These are phyloP conservation scores for Hericium alpestre DNA, from an alignment of 768 basidiomycete genomes.

Conservation along the genomic window DNA sequence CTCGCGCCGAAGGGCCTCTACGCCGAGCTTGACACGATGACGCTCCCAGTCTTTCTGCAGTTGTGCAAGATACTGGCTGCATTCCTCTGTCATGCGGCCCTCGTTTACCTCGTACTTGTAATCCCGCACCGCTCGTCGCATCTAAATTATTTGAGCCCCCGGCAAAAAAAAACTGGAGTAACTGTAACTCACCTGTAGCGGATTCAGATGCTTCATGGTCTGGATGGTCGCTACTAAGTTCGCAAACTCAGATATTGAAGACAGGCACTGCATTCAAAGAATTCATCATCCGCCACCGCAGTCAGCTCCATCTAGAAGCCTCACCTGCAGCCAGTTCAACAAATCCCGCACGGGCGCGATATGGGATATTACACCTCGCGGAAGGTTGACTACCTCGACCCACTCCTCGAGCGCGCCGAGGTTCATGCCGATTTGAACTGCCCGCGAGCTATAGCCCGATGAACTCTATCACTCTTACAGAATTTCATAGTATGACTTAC, in stretches of 20 bases:
- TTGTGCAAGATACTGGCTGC: constrained; percentile 86
- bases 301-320: not conserved
- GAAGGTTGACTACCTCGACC: constrained; percentile 73
- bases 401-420: constrained; percentile 82
- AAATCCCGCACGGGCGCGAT: constrained; percentile 79
- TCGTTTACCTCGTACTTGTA: constrained; percentile 93
- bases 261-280: constrained; percentile 48
- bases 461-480: not conserved
- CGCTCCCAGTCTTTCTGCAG: constrained; percentile 97
- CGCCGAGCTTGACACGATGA: constrained; percentile 76
- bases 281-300: not conserved
- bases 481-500: constrained; percentile 25
- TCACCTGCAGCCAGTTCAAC: constrained; percentile 70
- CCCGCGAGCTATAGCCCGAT: constrained; percentile 49
- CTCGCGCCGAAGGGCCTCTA: constrained; percentile 78
- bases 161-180: not conserved
- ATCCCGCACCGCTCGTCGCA: constrained; percentile 88
- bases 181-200: constrained; percentile 59
- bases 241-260: constrained; percentile 80
- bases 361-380: constrained; percentile 67
- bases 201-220: constrained; percentile 77
- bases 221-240: constrained; percentile 86
- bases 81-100: constrained; percentile 88
- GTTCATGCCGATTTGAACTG: constrained; percentile 85
- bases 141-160: constrained; percentile 32